A percentile compares a stretch with the other conserved stretches of the same genome.
Conservation (phyloP, 1,284 basidiomycete genomes). For the Phlebopus sp. region DNA sequence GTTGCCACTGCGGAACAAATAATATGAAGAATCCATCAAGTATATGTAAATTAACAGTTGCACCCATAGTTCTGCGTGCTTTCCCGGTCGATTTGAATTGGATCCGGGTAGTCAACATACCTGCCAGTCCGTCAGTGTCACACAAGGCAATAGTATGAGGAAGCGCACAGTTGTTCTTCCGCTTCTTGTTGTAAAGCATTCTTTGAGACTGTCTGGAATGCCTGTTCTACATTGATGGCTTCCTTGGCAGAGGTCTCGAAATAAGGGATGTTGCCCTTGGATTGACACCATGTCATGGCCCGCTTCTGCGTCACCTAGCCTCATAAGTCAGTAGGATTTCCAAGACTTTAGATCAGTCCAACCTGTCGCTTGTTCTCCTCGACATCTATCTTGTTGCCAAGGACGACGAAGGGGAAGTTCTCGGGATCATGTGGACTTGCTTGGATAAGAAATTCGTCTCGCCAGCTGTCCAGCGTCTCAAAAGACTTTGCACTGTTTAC, state of each 20-base stretch:
- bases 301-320: slow-evolving; percentile 95
- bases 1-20: slow-evolving; percentile 25
- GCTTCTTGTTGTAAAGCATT: slow-evolving; percentile 97
- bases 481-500: slow-evolving; percentile 99
- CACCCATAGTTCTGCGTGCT: slow-evolving; percentile 90
- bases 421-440: slow-evolving; percentile 98
- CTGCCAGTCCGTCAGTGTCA: slow-evolving; percentile 40
- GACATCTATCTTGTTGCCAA: slow-evolving; percentile 99
- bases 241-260: slow-evolving; percentile 99
- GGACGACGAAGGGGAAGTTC: slow-evolving; percentile 98
- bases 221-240: slow-evolving; percentile 99
- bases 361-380: slow-evolving; percentile 99
- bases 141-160: slow-evolving; percentile 8
- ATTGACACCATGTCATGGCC: slow-evolving; percentile 99
- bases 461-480: slow-evolving; percentile 96
- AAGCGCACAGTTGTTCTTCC: slow-evolving; percentile 87
- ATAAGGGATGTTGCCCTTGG: slow-evolving; percentile 99
- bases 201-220: slow-evolving; percentile 99
- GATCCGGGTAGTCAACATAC: slow-evolving; percentile 98
- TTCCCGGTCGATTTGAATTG: slow-evolving; percentile 95
- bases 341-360: slow-evolving; percentile 20
- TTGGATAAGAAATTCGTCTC: slow-evolving; percentile 97
- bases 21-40: slow-evolving; percentile 25
- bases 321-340: slow-evolving; percentile 4
- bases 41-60: slow-evolving; percentile 65